These are phyloP conservation scores for Lyophyllum shimeji DNA, from an alignment of 768 basidiomycete genomes.

Conservation along the genomic window DNA sequence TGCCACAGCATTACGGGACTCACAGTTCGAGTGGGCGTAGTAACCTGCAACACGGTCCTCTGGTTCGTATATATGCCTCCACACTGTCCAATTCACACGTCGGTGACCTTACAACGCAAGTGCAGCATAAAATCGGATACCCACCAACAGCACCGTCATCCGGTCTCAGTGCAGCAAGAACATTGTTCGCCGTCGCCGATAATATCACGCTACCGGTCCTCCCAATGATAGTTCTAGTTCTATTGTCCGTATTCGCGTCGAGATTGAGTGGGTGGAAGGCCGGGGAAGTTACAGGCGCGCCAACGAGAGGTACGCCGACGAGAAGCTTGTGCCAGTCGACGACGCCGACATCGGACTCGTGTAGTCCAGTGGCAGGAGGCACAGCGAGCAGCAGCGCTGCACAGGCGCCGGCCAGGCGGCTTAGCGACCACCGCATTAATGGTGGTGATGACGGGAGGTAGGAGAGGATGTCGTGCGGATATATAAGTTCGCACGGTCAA, in stretches of 20 bases:
- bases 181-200: slow-evolving; percentile 70
- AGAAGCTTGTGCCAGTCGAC: slow-evolving; percentile 87
- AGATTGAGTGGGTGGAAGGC: slow-evolving; percentile 46
- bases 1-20: slow-evolving; percentile 21
- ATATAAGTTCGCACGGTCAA: neutral
- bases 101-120: slow-evolving; percentile 8
- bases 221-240: slow-evolving; percentile 8
- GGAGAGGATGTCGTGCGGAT: neutral
- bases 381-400: slow-evolving; percentile 3
- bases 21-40: slow-evolving; percentile 57
- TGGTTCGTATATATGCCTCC: slow-evolving; percentile 77
- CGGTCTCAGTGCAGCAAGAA: slow-evolving; percentile 71
- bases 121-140: slow-evolving; percentile 18
- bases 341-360: slow-evolving; percentile 74
- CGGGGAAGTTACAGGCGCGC: slow-evolving; percentile 54
- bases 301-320: slow-evolving; percentile 68
- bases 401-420: slow-evolving; percentile 4
- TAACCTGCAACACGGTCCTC: slow-evolving; percentile 69
- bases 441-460: neutral
- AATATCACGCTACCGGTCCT: slow-evolving; percentile 50
- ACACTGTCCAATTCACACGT: slow-evolving; percentile 44
- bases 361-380: slow-evolving; percentile 43
- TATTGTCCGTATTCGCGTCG: neutral
- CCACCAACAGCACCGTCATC: slow-evolving; percentile 71
- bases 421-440: slow-evolving; percentile 13